Base-by-base conservation (phyloP, 805 yeast genomes). In the Cyberlindnera japonica region DNA sequence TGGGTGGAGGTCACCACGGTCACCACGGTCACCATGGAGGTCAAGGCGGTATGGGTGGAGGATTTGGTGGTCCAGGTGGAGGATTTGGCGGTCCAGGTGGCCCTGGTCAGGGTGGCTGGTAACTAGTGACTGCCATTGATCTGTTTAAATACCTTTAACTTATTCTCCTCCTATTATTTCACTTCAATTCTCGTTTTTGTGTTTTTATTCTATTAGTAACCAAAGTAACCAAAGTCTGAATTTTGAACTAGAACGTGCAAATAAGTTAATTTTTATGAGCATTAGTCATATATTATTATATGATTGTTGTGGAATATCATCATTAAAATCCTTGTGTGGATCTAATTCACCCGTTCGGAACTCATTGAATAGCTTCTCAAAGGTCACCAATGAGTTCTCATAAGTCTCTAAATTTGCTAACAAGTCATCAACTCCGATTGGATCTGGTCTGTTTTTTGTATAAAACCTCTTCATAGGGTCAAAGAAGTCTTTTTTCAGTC, bases 401-500 rank as follows among this genome's bases (percentile, higher is more conserved):
- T 39, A 53, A 0, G 14, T 23, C 7, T 42, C 33, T 24, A 53
- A 10, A 12, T 27, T 20, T n/a, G 44, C 48, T 8, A 56, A 49
- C 5, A 47, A 23, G 10, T 41, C 47, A n/a, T 47, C 58, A 9
- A 44, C 58, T 8, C 33, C 48, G 5, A 65, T 41, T 2, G 71
- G 71, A 44, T 58, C 59, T 6, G 51, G 46, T 43, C 72, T 56
- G 2, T 49, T 58, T n/a, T 47, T 43, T 0, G 68, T 51, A 22
- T 63, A 52, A 33, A 51, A 59, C 17, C 48, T 34, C 16, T 44
- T 39, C 24, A 68, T 46, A 9, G 49, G 46, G 19, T 62, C 64
- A 19, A 64, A 53, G 38, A 53, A 65, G 4, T 53, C 55, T 7
- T 50, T 48, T 38, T 58, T 56, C 23, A 59, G 55, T 8, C 48